phyloP scores from a whole-genome alignment of 2,329 filamentous ascomycete genomes.

The Geosmithia flava region DNA sequence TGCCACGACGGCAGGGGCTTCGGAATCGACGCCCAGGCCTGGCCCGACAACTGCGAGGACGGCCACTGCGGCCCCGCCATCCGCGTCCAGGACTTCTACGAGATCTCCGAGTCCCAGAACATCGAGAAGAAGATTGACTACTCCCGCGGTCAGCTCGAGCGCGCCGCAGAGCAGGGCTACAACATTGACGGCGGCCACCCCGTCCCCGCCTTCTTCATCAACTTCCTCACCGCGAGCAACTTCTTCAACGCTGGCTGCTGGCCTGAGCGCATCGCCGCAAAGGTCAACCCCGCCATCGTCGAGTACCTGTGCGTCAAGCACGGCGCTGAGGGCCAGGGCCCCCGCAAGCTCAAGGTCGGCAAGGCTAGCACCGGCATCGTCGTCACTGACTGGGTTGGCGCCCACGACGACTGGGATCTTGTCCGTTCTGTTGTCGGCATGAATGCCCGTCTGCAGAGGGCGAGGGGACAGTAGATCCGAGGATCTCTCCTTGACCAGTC shows the following conservation, averaged over 20 bases:
- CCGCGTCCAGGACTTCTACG: slow-evolving; percentile 90
- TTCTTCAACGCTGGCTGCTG: slow-evolving; percentile 89
- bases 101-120: slow-evolving; percentile 61
- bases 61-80: slow-evolving; percentile 53
- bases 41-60: slow-evolving; percentile 84
- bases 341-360: slow-evolving; percentile 39
- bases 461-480: neutral
- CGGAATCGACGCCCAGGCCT: slow-evolving; percentile 51
- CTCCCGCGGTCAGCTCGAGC: slow-evolving; percentile 62
- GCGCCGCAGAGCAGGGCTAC: slow-evolving; percentile 44
- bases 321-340: slow-evolving; percentile 36
- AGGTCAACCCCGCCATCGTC: slow-evolving; percentile 67
- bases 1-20: slow-evolving; percentile 39
- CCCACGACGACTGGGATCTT: slow-evolving; percentile 81
- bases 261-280: slow-evolving; percentile 83
- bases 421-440: slow-evolving; percentile 79
- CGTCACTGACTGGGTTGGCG: slow-evolving; percentile 87
- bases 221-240: slow-evolving; percentile 84
- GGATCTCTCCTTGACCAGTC: neutral
- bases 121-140: slow-evolving; percentile 73
- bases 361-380: slow-evolving; percentile 78
- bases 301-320: slow-evolving; percentile 50
- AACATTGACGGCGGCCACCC: slow-evolving; percentile 17
- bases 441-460: slow-evolving; percentile 53
- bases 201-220: slow-evolving; percentile 64